A percentile compares a stretch with the other conserved stretches of the same genome.
Conservation (phyloP, 192 early-diverging fungal species). For the Borealophlyctis nickersoniae region DNA sequence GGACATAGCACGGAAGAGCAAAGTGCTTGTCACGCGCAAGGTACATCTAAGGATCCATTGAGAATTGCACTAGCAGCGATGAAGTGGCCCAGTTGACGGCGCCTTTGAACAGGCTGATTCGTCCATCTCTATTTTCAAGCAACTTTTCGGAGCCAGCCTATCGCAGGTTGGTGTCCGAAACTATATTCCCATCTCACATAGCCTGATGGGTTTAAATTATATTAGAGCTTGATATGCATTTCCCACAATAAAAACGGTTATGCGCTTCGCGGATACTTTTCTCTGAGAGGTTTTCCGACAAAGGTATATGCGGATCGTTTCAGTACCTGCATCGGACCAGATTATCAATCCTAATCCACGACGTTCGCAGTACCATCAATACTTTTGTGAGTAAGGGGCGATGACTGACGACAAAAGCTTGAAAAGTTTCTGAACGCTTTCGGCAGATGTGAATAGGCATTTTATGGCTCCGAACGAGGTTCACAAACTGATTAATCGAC, state of each 20-base stretch:
- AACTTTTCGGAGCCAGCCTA: slow-evolving; percentile 50
- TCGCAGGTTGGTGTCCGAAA: slow-evolving; percentile 27
- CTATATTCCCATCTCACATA: slow-evolving; percentile 13
- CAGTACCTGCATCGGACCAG: no score
- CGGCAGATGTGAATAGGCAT: slow-evolving; percentile 50
- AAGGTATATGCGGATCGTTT: no score
- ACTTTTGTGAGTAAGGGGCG: slow-evolving; percentile 42
- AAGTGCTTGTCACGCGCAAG: slow-evolving; percentile 18
- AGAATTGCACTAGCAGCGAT: neutral
- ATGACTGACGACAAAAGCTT: neutral
- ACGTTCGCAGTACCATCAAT: slow-evolving; percentile 56
- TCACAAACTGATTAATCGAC: slow-evolving; percentile 38
- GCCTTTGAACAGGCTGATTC: slow-evolving; percentile 21
- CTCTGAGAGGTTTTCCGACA: no score
- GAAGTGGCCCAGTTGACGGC: slow-evolving; percentile 30
- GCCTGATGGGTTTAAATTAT: slow-evolving; percentile 10
- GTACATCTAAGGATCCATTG: neutral
- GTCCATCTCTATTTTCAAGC: slow-evolving; percentile 40
- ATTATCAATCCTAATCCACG: no score
- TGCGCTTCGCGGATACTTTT: neutral
- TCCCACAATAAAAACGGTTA: slow-evolving; percentile 17
- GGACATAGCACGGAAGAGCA: slow-evolving; percentile 8
- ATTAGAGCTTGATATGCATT: slow-evolving; percentile 6
- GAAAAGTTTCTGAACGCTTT: neutral
- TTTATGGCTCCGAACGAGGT: slow-evolving; percentile 35